Evolutionary conservation across 805 yeast genomes (phyloP).

Genomic region (Myxozyma vanderwaltii): DNA sequence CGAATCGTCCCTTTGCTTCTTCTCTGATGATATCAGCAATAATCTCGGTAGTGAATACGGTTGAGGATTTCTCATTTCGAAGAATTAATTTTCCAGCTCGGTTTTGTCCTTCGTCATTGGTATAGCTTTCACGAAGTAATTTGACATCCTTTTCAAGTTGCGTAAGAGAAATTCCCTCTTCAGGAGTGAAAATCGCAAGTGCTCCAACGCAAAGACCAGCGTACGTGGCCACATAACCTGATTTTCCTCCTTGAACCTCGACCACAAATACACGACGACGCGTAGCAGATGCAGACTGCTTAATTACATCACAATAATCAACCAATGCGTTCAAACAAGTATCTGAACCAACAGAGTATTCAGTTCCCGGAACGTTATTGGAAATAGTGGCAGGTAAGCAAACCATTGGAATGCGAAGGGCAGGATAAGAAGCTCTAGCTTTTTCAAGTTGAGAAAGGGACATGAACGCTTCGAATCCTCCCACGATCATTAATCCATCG

Average conservation of each 20-base stretch:
- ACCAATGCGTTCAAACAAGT: conserved; percentile 92
- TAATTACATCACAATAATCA: conserved; percentile 90
- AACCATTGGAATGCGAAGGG: conserved; percentile 91
- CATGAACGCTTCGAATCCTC: conserved; percentile 96
- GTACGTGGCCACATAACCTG: conserved; percentile 88
- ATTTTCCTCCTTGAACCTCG: conserved; percentile 97
- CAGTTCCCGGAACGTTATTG: conserved; percentile 98
- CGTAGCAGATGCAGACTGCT: conserved; percentile 92
- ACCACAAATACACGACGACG: conserved; percentile 93
- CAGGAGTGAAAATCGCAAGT: conserved; percentile 88
- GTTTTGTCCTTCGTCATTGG: conserved; percentile 72
- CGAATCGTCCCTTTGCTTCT: conserved; percentile 75
- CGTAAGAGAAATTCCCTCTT: conserved; percentile 67
- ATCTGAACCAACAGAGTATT: conserved; percentile 91
- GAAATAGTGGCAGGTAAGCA: conserved; percentile 94
- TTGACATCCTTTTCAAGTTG: conserved; percentile 76
- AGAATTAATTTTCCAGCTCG: conserved; percentile 84
- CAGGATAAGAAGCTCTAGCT: conserved; percentile 78
- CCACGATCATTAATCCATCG: conserved; percentile 87
- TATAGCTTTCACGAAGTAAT: conserved; percentile 66
- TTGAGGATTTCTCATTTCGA: conserved; percentile 80
- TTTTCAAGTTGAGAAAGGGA: conserved; percentile 78
- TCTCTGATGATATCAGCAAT: conserved; percentile 82
- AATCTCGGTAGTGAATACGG: conserved; percentile 76
- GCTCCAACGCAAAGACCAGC: conserved; percentile 89